Conservation (phyloP, 1,284 basidiomycete genomes). For the Golubevia sp. region DNA sequence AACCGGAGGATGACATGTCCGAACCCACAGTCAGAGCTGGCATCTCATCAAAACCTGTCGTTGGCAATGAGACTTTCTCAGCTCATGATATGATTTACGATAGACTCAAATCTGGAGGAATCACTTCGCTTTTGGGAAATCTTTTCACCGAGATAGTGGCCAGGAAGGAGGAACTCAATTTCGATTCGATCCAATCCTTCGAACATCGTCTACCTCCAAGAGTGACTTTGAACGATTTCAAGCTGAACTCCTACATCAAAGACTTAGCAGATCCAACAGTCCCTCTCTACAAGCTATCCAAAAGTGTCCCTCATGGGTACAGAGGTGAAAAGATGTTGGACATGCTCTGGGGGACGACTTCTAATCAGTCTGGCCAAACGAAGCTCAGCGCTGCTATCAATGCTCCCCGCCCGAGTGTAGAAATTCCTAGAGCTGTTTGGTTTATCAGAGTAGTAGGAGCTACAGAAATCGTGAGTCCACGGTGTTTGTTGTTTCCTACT, state of each 20-base stretch:
- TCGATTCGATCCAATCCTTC: slow-evolving; percentile 8
- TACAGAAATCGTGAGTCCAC: slow-evolving; percentile 78
- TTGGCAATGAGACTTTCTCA: slow-evolving; percentile 69
- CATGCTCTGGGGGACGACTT: slow-evolving; percentile 72
- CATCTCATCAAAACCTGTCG: slow-evolving; percentile 69
- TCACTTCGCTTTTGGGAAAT: too few species aligned
- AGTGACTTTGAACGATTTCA: slow-evolving; percentile 86
- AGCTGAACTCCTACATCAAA: slow-evolving; percentile 83
- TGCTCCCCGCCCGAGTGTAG: slow-evolving; percentile 65
- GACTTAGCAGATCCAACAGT: slow-evolving; percentile 88
- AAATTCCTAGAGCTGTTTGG: slow-evolving; percentile 88
- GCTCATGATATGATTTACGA: slow-evolving; percentile 67
- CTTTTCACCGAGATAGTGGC: too few species aligned
- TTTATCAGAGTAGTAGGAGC: slow-evolving; percentile 92
- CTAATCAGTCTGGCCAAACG: background rate
- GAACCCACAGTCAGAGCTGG: slow-evolving; percentile 80
- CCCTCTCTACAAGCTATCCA: slow-evolving; percentile 82
- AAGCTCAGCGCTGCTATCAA: background rate
- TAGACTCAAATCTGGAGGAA: slow-evolving; percentile 51
- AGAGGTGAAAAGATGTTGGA: slow-evolving; percentile 90
- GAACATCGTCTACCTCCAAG: slow-evolving; percentile 62
- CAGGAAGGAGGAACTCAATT: slow-evolving; percentile 10
- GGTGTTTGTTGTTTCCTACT: background rate
- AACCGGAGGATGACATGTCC: slow-evolving; percentile 82
- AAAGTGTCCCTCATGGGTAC: slow-evolving; percentile 88